Evolutionary conservation across 768 basidiomycete genomes (phyloP), one percentile per base, ranked within the genome.

Genomic region (Mycena belliarum): DNA sequence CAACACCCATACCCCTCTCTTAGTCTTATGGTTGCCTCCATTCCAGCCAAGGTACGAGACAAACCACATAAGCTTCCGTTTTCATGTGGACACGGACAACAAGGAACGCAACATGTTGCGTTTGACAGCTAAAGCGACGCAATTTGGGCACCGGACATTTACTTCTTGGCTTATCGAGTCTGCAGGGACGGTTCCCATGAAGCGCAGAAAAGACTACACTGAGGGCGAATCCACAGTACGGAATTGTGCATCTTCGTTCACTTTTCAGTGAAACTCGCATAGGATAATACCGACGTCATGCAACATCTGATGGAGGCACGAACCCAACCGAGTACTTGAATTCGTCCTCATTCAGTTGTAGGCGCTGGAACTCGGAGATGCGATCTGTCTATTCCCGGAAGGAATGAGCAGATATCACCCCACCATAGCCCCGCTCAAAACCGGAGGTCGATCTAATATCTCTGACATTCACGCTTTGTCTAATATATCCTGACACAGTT

Each of bases 111-210:
- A 87, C 64, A 84, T 93, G 79, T 72, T 95, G 6, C 86, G 93
- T 14, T 73, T 95, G 40, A 95, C 93, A 0, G 93, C 93, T 12
- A 95, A 95, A 68, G 82, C 91, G 38, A 91, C 93, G 0, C 88
- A 89, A 64, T 95, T 95, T 65, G 90, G 91, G 3, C 85, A 80
- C 41, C 82, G 70, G 62, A 95, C 91, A 3, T 92, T 95, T 70
- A 92, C 89, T 9, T 91, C 88, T 60, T 94, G 93, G 93, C 79
- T 95, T 20, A 92, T 95, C 48, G 91, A 94, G 69, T 86, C 87
- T 18, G 89, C 89, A 11, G 94, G 93, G 14, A 93, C 94, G 1
- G 81, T 95, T 3, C 93, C 93, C 1, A 82, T 95, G 42, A 82
- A 87, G 67, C 79, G 93, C 57, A 79, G 83, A 50, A 92, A 88